These are phyloP conservation scores for Nakazawaea holstii DNA, from an alignment of 805 yeast genomes.

Conservation along the genomic window DNA sequence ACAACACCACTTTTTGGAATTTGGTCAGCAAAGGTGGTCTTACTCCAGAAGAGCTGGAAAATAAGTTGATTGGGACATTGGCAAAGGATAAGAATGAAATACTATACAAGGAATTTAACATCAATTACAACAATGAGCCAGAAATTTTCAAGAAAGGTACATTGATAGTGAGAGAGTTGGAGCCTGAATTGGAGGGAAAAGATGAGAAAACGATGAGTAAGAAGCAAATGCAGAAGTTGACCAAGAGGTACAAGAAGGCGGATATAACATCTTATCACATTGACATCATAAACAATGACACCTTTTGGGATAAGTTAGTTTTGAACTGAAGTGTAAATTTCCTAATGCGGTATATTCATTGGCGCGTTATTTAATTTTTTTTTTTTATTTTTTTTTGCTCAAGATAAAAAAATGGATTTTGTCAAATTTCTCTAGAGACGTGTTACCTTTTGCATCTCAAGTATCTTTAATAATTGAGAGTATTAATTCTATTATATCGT, in stretches of 20 bases:
- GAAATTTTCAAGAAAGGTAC: constrained; percentile 88
- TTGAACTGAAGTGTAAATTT: constrained; percentile 3
- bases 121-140: constrained; percentile 88
- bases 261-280: constrained; percentile 40
- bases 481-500: too few species aligned
- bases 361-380: too few species aligned
- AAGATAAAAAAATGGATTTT: too few species aligned
- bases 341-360: not conserved
- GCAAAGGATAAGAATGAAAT: constrained; percentile 87
- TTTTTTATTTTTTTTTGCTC: too few species aligned
- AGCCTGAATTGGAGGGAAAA: constrained; percentile 12
- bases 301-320: constrained; percentile 45
- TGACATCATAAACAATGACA: constrained; percentile 55
- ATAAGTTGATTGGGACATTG: constrained; percentile 67
- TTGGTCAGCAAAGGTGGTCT: constrained; percentile 65
- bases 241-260: constrained; percentile 45
- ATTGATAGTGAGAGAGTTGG: constrained; percentile 43
- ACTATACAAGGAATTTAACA: constrained; percentile 66
- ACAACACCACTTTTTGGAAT: constrained; percentile 91
- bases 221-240: constrained; percentile 45
- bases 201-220: constrained; percentile 18
- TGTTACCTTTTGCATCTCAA: not conserved
- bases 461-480: too few species aligned
- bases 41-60: constrained; percentile 78
- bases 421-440: not conserved